Conservation (phyloP, 108 stramenopile species). For the Conticribra guillardii region DNA sequence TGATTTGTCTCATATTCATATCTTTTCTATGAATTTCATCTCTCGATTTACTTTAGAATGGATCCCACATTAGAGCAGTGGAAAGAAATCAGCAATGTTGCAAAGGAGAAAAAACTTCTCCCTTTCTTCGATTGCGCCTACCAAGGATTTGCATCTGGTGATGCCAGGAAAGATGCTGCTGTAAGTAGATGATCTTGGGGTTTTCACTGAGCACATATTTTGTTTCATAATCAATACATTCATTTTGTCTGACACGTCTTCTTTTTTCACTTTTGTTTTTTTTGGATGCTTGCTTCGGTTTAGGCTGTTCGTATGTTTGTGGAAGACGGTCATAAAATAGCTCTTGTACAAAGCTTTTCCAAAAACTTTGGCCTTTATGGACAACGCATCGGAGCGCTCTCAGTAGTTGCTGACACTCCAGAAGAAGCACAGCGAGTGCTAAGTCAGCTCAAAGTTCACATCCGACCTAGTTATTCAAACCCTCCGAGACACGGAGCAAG, state of each 20-base stretch:
- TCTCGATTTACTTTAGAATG: slow-evolving; percentile 59
- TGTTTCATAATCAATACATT: too few relatives aligned
- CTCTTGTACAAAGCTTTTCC: slow-evolving; percentile 96
- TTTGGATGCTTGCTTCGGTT: too few relatives aligned
- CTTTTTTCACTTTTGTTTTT: neutral
- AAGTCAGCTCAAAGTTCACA: slow-evolving; percentile 95
- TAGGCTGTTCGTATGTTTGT: slow-evolving; percentile 95
- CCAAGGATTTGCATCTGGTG: slow-evolving; percentile 98
- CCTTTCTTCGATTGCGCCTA: slow-evolving; percentile 99
- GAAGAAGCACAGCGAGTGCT: slow-evolving; percentile 94
- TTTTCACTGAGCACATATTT: too few relatives aligned
- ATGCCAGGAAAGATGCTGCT: slow-evolving; percentile 92
- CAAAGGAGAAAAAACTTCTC: slow-evolving; percentile 76
- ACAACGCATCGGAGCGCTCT: slow-evolving; percentile 94
- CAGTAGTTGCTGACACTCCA: slow-evolving; percentile 80
- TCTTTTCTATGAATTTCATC: too few relatives aligned
- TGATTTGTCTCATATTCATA: too few relatives aligned
- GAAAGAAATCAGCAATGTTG: slow-evolving; percentile 85
- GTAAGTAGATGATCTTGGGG: too few relatives aligned
- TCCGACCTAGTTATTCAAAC: slow-evolving; percentile 99
- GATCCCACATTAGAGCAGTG: slow-evolving; percentile 98
- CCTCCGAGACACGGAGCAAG: slow-evolving; percentile 97
- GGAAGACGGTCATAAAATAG: slow-evolving; percentile 92
- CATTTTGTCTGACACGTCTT: too few relatives aligned
- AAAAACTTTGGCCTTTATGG: slow-evolving; percentile 99